Evolutionary conservation across 805 yeast species (phyloP).

Genomic region (Candida ascalaphidarum): DNA sequence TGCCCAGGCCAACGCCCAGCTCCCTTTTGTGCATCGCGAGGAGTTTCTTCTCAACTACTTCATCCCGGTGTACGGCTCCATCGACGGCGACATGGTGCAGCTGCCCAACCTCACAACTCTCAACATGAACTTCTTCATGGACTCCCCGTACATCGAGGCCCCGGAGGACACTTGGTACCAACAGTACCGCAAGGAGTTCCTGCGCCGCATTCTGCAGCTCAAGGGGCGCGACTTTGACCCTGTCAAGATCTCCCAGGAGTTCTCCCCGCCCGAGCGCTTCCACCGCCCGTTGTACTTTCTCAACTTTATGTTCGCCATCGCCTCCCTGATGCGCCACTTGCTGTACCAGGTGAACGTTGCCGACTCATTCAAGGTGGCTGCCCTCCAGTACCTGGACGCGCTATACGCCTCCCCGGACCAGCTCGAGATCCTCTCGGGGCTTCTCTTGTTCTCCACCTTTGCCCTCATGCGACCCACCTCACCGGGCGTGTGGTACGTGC

Average conservation of each 20-base stretch:
- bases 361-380: conserved; percentile 62
- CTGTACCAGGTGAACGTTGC: conserved; percentile 59
- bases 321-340: conserved; percentile 65
- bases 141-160: conserved; percentile 2
- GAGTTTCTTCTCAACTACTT: conserved; percentile 58
- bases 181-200: conserved; percentile 27
- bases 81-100: conserved; percentile 43
- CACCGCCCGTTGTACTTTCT: conserved; percentile 59
- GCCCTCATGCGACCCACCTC: conserved; percentile 82
- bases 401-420: conserved; percentile 51
- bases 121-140: conserved; percentile 18
- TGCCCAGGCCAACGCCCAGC: conserved; percentile 72
- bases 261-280: conserved; percentile 38
- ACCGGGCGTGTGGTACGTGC: conserved; percentile 89
- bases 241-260: conserved; percentile 21
- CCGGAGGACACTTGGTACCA: conserved; percentile 38
- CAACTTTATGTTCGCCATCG: conserved; percentile 72
- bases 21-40: conserved; percentile 80
- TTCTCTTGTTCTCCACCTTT: conserved; percentile 58
- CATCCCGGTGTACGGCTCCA: conserved; percentile 71
- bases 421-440: conserved; percentile 66
- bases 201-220: conserved; percentile 2
- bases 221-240: not conserved
- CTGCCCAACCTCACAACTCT: conserved; percentile 51
- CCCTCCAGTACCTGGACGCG: conserved; percentile 48